phyloP scores from a whole-genome alignment of 2,329 filamentous ascomycete genomes.

The Trichoderma pleuroti region DNA sequence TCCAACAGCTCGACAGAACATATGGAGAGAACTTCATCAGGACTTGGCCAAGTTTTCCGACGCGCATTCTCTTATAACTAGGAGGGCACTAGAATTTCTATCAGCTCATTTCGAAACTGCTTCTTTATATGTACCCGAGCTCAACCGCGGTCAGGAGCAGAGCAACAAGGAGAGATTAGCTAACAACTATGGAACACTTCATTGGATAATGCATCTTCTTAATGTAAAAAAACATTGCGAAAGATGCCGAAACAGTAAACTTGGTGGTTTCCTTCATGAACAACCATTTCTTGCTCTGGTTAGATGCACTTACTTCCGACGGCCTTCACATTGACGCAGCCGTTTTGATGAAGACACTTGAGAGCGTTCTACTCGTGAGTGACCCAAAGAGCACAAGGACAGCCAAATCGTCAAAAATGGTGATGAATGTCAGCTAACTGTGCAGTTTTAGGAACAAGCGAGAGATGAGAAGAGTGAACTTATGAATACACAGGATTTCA shows the following conservation, averaged over 20 bases:
- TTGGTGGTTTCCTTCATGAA: not conserved
- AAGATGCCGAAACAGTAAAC: not conserved
- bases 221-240: not conserved
- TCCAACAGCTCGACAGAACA: not conserved
- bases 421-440: not conserved
- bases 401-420: not conserved
- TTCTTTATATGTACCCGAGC: not conserved
- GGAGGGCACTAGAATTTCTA: not conserved
- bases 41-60: not conserved
- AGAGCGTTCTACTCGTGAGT: not conserved
- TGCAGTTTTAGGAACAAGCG: not conserved
- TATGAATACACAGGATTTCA: not conserved
- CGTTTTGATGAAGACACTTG: not conserved
- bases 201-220: not conserved
- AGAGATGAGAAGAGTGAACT: not conserved
- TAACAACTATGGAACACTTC: not conserved
- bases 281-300: not conserved
- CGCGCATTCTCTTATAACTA: not conserved
- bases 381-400: not conserved
- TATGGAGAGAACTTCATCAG: rapidly evolving
- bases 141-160: rapidly evolving
- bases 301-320: rapidly evolving
- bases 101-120: not conserved
- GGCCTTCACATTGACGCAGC: not conserved
- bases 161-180: rapidly evolving